Conservation (phyloP, 2,329 filamentous ascomycete genomes). For the Hypoxylon sp. region DNA sequence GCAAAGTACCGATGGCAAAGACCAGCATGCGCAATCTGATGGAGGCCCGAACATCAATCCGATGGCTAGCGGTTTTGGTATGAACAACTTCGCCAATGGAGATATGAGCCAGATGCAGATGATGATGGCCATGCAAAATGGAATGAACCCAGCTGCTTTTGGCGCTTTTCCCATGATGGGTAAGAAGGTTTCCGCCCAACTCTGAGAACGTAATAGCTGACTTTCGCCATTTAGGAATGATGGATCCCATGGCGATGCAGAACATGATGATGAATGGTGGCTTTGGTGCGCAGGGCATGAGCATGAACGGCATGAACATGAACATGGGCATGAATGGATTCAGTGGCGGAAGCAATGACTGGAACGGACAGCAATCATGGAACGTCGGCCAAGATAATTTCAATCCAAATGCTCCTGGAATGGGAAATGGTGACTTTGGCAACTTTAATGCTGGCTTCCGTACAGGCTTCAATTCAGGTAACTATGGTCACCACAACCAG, state of each 20-base stretch:
- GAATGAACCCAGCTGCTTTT: conserved; percentile 69
- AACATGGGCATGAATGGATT: conserved; percentile 80
- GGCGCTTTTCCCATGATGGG: conserved; percentile 84
- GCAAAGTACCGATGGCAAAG: conserved; percentile 50
- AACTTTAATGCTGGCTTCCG: conserved; percentile 81
- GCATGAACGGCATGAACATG: conserved; percentile 80
- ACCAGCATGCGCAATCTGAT: conserved; percentile 49
- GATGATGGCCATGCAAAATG: conserved; percentile 82
- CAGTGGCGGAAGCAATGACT: conserved; percentile 79
- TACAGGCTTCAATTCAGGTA: conserved; percentile 83
- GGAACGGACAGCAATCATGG: conserved; percentile 85
- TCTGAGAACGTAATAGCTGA: conserved; percentile 49
- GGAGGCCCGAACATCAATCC: conserved; percentile 53
- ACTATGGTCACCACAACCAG: conserved; percentile 81
- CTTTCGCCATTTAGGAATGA: conserved; percentile 72
- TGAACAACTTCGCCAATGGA: conserved; percentile 72
- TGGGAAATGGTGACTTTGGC: conserved; percentile 84
- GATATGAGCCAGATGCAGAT: conserved; percentile 84
- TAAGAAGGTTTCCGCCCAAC: conserved; percentile 56
- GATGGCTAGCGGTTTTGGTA: conserved; percentile 65
- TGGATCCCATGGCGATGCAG: conserved; percentile 83
- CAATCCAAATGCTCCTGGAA: conserved; percentile 86
- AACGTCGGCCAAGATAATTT: conserved; percentile 90
- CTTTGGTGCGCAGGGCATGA: conserved; percentile 80
- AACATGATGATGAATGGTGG: conserved; percentile 84